Evolutionary conservation across 345 rosid genomes (phyloP).

Genomic region (Eucalyptus erythrocorys): DNA sequence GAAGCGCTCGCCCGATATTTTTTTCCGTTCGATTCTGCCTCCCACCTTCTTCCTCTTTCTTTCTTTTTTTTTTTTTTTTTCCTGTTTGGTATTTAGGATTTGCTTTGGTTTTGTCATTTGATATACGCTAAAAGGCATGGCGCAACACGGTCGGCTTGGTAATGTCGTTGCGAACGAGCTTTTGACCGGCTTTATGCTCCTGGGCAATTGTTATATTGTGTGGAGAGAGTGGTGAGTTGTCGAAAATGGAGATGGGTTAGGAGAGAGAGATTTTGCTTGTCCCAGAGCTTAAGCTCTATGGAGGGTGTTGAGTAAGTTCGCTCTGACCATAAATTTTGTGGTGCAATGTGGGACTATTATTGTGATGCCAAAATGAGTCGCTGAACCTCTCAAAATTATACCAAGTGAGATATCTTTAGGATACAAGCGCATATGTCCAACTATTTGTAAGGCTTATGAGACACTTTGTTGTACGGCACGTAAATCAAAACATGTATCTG

Average conservation of each 20-base stretch:
- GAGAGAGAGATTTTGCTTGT: background rate
- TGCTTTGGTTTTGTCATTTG: background rate
- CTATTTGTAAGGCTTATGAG: background rate
- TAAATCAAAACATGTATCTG: background rate
- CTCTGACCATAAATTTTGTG: background rate
- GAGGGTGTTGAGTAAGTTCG: background rate
- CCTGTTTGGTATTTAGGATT: background rate
- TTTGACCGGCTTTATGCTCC: background rate
- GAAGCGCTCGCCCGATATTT: background rate
- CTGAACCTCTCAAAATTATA: background rate
- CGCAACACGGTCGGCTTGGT: rapidly evolving
- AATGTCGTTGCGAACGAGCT: background rate
- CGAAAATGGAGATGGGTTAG: background rate
- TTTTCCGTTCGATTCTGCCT: background rate
- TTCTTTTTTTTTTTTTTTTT: rapidly evolving
- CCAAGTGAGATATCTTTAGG: background rate
- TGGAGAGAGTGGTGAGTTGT: background rate
- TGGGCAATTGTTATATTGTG: background rate
- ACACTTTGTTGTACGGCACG: background rate
- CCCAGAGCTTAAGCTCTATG: background rate
- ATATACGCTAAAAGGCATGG: background rate
- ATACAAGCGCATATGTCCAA: rapidly evolving
- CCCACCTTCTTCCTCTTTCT: background rate
- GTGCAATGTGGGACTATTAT: background rate
- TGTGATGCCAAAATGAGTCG: background rate